Evolutionary conservation across 768 basidiomycete species (phyloP), one percentile per base, ranked within the genome.

Genomic region (Butyriboletus loyo): DNA sequence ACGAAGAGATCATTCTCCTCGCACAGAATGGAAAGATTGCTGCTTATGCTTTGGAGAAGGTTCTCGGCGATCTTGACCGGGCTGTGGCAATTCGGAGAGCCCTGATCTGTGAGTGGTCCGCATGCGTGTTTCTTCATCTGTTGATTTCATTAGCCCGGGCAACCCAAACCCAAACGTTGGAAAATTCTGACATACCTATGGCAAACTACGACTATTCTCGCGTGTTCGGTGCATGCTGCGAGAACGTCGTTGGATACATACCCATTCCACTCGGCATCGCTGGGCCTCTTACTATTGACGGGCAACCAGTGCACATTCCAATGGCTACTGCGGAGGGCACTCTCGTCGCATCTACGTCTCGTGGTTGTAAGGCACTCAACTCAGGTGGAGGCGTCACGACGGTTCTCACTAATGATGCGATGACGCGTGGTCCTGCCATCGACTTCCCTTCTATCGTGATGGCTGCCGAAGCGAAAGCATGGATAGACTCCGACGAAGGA

Each of bases 321-420:
- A 98, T 99, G 97, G 97, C 97, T 38, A 99, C 97, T 5, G 95
- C 97, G n/a, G 97, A 99, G 69, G 97, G 97, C 53, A 98, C 97
- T 0, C 84, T 99, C 49, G 95, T 98, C 55, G 97, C 97, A 0
- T 98, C 96, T 6, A 90, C 96, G 0, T 98, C 96, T 0, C 87
- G 97, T 55, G 97, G 96, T 7, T 97, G 93, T 76, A 99, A 98
- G 72, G 97, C 97, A 0, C 85, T 98, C 61, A 98, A 99, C 67
- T 85, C 92, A 1, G 91, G 92, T 43, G 95, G 96, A 47, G 97
- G 97, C 30, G 96, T 98, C 2, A 87, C 87, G 0, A 98, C 96
- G 4, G 96, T 98, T 17, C 73, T 99, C 56, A 91, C 85, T 2
- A 77, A 88, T 58, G 96, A 99, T 65, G 94, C 79, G 6, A 98